phyloP scores from a whole-genome alignment of 2,329 filamentous ascomycete species.

The Cercospora sp. region DNA sequence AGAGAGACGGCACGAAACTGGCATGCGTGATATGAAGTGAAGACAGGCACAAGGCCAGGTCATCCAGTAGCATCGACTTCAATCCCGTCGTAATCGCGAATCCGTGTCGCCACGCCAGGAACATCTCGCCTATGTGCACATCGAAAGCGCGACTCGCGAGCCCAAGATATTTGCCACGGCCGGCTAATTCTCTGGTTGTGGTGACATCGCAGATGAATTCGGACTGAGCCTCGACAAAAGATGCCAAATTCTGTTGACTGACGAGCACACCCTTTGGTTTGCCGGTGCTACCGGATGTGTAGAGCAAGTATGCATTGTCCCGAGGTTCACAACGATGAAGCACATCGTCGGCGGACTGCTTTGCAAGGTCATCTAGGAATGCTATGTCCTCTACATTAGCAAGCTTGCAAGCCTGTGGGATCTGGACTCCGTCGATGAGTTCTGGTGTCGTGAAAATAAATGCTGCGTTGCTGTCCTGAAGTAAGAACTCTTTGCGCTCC shows the following conservation, averaged over 20 bases:
- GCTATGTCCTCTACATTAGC: slow-evolving; percentile 8
- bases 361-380: slow-evolving; percentile 3
- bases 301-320: slow-evolving; percentile 63
- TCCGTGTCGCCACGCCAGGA: slow-evolving; percentile 22
- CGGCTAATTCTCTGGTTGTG: slow-evolving; percentile 13
- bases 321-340: neutral
- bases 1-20: slow-evolving; percentile 21
- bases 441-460: slow-evolving; percentile 19
- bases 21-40: slow-evolving; percentile 20
- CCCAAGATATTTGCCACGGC: slow-evolving; percentile 20
- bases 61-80: slow-evolving; percentile 21
- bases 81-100: slow-evolving; percentile 16
- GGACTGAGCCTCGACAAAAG: slow-evolving; percentile 20
- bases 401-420: neutral
- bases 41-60: slow-evolving; percentile 17
- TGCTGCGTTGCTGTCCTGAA: slow-evolving; percentile 17
- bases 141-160: slow-evolving; percentile 25
- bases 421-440: slow-evolving; percentile 12
- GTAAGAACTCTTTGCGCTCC: slow-evolving; percentile 17
- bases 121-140: slow-evolving; percentile 22
- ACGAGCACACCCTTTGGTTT: slow-evolving; percentile 50
- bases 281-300: slow-evolving; percentile 60
- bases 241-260: slow-evolving; percentile 66
- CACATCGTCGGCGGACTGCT: neutral
- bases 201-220: slow-evolving; percentile 21